These are phyloP conservation scores for Agaricus sinodeliciosus DNA, from an alignment of 768 basidiomycete species.

Conservation along the genomic window DNA sequence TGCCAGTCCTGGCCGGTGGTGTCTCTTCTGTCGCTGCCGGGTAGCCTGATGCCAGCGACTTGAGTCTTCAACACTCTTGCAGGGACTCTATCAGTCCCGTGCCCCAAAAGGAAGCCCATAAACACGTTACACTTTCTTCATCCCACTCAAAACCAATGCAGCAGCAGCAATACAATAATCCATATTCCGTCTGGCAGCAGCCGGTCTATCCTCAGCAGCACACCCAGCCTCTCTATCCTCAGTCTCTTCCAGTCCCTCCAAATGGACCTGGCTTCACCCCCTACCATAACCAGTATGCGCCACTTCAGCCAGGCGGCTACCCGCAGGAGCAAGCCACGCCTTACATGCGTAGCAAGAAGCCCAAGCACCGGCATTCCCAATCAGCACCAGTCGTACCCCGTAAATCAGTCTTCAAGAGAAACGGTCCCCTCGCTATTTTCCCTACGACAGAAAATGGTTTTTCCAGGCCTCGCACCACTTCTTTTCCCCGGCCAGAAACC, in stretches of 20 bases:
- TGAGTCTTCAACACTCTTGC: too few relatives aligned
- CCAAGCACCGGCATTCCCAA: conserved; percentile 5
- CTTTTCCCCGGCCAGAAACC: conserved; percentile 8
- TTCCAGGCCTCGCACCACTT: conserved; percentile 8
- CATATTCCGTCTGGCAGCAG: conserved; percentile 40
- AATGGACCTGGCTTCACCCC: conserved; percentile 10
- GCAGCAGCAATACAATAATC: conserved; percentile 30
- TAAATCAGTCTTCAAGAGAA: conserved; percentile 12
- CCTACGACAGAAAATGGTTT: conserved; percentile 7
- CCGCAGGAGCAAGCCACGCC: conserved; percentile 5
- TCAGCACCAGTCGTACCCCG: conserved; percentile 8
- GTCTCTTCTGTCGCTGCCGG: too few relatives aligned
- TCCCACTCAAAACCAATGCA: conserved; percentile 20
- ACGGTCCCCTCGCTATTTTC: conserved; percentile 1
- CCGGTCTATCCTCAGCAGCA: conserved; percentile 34
- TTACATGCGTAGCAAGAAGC: conserved; percentile 2
- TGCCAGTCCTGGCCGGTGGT: too few relatives aligned
- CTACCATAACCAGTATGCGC: conserved; percentile 4
- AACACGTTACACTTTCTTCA: conserved; percentile 18
- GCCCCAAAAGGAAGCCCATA: conserved; percentile 28
- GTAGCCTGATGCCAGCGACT: too few relatives aligned
- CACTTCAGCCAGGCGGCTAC: conserved; percentile 18
- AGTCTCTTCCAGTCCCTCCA: conserved; percentile 16
- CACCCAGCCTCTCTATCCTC: conserved; percentile 24
- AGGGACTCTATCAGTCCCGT: neutral